These are phyloP conservation scores for Penicillium fuscoglaucum DNA, from an alignment of 2,329 filamentous ascomycete species.

Conservation along the genomic window DNA sequence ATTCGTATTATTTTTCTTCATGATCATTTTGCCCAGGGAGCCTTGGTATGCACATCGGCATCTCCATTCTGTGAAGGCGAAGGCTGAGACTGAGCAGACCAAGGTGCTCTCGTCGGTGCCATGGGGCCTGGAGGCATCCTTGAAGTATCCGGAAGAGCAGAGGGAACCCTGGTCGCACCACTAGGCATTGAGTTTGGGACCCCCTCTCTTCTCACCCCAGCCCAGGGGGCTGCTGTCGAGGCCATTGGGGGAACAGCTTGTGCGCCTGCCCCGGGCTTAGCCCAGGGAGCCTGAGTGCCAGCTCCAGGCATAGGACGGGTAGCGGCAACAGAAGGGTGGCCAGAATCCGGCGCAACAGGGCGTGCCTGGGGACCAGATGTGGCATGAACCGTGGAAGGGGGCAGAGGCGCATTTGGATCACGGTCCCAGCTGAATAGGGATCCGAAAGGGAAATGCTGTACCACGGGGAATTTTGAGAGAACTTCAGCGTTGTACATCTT, in stretches of 20 bases:
- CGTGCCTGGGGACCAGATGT: constrained; percentile 29
- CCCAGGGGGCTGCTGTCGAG: constrained; percentile 36
- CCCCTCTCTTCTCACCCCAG: constrained; percentile 20
- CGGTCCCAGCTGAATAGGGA: constrained; percentile 75
- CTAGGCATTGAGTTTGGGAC: not conserved
- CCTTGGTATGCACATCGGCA: constrained; percentile 34
- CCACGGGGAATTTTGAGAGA: constrained; percentile 91
- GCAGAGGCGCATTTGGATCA: constrained; percentile 60
- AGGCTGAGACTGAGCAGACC: constrained; percentile 23
- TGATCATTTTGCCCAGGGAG: constrained; percentile 40
- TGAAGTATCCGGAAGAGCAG: constrained; percentile 31
- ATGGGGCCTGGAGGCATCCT: constrained; percentile 32
- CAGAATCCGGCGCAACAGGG: constrained; percentile 21
- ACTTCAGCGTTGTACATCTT: constrained; percentile 99
- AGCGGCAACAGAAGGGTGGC: constrained; percentile 13
- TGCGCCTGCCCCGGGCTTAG: constrained; percentile 20
- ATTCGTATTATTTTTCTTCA: not conserved
- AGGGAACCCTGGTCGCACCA: constrained; percentile 5
- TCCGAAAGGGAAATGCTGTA: constrained; percentile 92
- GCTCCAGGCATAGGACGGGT: constrained; percentile 19
- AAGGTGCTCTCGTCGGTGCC: constrained; percentile 37
- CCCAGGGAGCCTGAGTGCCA: constrained; percentile 41
- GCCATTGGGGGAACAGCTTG: constrained; percentile 22
- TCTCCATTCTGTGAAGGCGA: constrained; percentile 18
- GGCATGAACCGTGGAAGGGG: constrained; percentile 58